Percentiles rank a stretch among this genome's conserved stretches.
These are phyloP conservation scores for Kazachstania bromeliacearum DNA, from an alignment of 805 yeast species.

Conservation along the genomic window DNA sequence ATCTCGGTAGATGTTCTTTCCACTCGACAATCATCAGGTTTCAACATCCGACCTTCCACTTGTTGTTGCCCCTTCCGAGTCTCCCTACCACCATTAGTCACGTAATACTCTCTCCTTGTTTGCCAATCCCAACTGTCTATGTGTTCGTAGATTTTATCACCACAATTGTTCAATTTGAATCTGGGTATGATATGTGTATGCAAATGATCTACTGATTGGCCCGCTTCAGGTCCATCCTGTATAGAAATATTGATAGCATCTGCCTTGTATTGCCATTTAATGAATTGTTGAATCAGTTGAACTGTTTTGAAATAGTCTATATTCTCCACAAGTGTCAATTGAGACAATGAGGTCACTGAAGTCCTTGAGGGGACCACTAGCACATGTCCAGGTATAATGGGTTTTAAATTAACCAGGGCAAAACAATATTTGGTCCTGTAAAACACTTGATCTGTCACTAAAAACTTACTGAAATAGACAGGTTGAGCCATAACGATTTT, in stretches of 20 bases:
- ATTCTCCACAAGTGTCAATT: constrained; percentile 62
- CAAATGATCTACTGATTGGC: constrained; percentile 91
- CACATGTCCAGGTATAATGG: constrained; percentile 90
- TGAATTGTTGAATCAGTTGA: constrained; percentile 59
- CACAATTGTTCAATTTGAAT: constrained; percentile 43
- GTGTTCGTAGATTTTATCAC: constrained; percentile 64
- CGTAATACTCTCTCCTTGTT: constrained; percentile 23
- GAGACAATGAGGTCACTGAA: constrained; percentile 51
- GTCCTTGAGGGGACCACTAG: constrained; percentile 74
- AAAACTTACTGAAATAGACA: constrained; percentile 25
- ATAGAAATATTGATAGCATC: constrained; percentile 83
- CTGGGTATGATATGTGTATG: constrained; percentile 94
- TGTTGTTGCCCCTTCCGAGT: constrained; percentile 21
- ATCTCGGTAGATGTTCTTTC: constrained; percentile 56
- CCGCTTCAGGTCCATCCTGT: constrained; percentile 94
- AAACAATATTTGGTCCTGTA: constrained; percentile 50
- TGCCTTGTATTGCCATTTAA: constrained; percentile 59
- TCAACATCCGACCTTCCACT: constrained; percentile 7
- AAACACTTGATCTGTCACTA: constrained; percentile 30
- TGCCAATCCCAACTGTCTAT: constrained; percentile 51
- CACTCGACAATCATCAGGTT: constrained; percentile 44
- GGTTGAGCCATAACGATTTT: constrained; percentile 5
- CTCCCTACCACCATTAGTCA: constrained; percentile 17
- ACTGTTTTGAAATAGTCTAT: constrained; percentile 70
- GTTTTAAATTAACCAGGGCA: constrained; percentile 86